Evolutionary conservation across 768 basidiomycete species (phyloP), one percentile per base, ranked within the genome.

Genomic region (Kwoniella bestiolae): DNA sequence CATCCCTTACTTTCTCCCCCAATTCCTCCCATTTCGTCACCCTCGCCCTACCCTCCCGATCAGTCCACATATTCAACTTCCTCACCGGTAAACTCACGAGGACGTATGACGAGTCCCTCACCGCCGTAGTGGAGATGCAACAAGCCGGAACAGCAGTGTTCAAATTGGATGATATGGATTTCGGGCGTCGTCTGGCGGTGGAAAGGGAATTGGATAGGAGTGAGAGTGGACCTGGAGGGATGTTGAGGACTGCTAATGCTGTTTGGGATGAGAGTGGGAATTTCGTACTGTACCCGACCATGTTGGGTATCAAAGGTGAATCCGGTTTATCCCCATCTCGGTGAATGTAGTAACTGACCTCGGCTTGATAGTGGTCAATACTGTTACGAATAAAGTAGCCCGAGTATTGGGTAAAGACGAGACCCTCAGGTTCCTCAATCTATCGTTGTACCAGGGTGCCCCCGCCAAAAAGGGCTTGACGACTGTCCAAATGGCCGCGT

Each of bases 231-330:
- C 86, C 88, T 73, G 72, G 83, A 67, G 67, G 82, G 1, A 62
- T 73, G 56, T 58, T 81, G 52, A 71, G 81, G 61, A 93, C 90
- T 85, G 91, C 88, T 28, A 94, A 91, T 77, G 91, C 88, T 0
- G 86, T 93, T n/a, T 99, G 94, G 94, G 96, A 99, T 76, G 96
- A 99, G 82, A 94, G 90, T 68, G 94, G 95, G 4, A 90, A 92
- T 16, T 96, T 99, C 77, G 84, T 98, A 21, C 80, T 99, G 32
- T 99, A 98, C 76, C 92, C 95, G 18, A 92, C 94, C 0, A 82
- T 99, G 67, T 84, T 97, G 47, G 96, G 96, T 1, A 90, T 99
- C 72, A 99, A 99, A 85, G 91, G 95, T 95, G 60, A 26, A 84
- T 69, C 28, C 16, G 31, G 35, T 44, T 44, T 55, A 29, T 4